Base-by-base conservation (phyloP, 306 rosid species). In the Sicyos edulis region DNA sequence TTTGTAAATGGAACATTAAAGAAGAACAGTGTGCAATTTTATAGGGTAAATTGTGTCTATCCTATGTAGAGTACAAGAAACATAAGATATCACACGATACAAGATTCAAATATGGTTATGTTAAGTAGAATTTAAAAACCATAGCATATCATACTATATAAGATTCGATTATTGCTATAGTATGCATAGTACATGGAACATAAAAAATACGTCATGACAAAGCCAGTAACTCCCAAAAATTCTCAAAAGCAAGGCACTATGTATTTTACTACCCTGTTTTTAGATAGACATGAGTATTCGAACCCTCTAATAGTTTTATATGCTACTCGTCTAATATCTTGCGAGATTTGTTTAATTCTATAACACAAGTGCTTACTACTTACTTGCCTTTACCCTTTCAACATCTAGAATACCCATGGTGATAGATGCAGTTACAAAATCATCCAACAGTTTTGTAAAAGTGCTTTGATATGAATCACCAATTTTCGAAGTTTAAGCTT, bases 1-100 rank as follows among this genome's bases (percentile, higher is more conserved):
- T 74, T 70, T 45, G 64, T 77, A 77, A 8, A 49, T 71, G 9
- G 62, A 78, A 71, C 66, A 37, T 24, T 42, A 44, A 57, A 58
- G 11, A 72, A 37, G 62, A 49, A 74, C 29, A 52, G 21, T 12
- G 10, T 17, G 54, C 12, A 32, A 32, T 26, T 44, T 53, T 26
- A 15, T 45, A n/a, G 57, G 22, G 54, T 17, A 53, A 19, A 61
- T 15, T 8, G 0, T 32, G 14, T 16, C 50, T 63, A 63, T 11
- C 14, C 19, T 62, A 62, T 62, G 50, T 62, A 62, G 69, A n/a
- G 50, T 62, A 34, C 50, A 62, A n/a, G 69, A 62, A 62, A 34
- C 50, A 9, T 37, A 63, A 63, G 26, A 63, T n/a, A 37, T 19
- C 51, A 63, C 26, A 37, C 4, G 12, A 34, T 37, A 22, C 66